Evolutionary conservation across 1,139 yeast species (phyloP), one percentile per base, ranked within the genome.

Genomic region (Saccharomycopsis crataegensis): DNA sequence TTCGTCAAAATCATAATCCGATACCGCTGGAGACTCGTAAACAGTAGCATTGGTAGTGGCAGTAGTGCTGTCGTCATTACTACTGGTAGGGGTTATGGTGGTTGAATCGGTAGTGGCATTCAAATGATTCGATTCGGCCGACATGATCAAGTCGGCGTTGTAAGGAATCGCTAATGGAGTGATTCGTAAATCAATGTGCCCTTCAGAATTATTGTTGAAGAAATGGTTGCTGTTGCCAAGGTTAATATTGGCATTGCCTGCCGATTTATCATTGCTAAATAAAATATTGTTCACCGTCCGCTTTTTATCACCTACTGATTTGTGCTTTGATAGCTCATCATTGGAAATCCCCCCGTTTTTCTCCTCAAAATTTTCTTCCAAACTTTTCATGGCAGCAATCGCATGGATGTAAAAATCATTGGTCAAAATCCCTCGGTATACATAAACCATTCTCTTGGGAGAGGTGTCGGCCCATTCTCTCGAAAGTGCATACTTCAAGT

Each of bases 401-500:
- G 86, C 90, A 63, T 82, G 87, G 46, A 80, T 67, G 62, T 83
- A 84, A 68, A 83, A 86, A 64, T 85, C 90, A 14, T 80, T 76
- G 36, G 93, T 79, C 59, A 86, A 72, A 46, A 84, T 70, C 40
- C 94, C 95, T 63, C 93, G 79, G 67, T 86, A 86, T 49, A 85
- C 90, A 63, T 86, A 86, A 41, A 86, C 89, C 95, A 86, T 86
- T 72, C 95, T 76, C 63, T 86, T 83, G 48, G 95, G 95, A 5
- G 88, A 82, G 14, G 91, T 88, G 66, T 84, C 91, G 2, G 93
- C 91, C 95, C 95, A 86, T 66, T 86, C 93, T 69, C 95, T 77
- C 2, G 89, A 82, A 51, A 86, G 70, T 31, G 93, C 88, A 65
- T 86, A 86, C 57, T 77, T 78, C 63, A 86, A 73, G 49, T 80